Evolutionary conservation across 331 rosid genomes (phyloP).

Genomic region (Acacia concinna): DNA sequence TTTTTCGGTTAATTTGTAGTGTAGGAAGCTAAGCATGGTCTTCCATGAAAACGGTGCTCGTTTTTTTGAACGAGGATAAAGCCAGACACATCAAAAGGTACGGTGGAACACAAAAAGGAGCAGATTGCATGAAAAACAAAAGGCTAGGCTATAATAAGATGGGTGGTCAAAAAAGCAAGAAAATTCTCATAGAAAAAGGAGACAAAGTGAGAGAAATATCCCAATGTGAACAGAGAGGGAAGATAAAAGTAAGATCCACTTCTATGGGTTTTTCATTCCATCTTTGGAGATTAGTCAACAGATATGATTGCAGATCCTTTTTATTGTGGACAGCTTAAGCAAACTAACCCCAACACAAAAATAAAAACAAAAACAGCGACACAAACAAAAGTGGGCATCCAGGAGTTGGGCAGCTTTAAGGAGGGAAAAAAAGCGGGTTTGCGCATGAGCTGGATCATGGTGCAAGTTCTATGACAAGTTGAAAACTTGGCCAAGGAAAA

Average conservation of each 20-base stretch:
- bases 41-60: constrained; percentile 26
- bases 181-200: constrained; percentile 44
- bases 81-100: constrained; percentile 41
- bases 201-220: constrained; percentile 53
- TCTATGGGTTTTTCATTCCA: constrained; percentile 38
- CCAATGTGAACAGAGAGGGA: constrained; percentile 25
- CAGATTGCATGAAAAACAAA: constrained; percentile 47
- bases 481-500: constrained; percentile 30
- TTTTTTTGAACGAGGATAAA: constrained; percentile 33
- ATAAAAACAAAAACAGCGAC: too few species aligned
- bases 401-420: constrained; percentile 37
- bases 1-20: not conserved
- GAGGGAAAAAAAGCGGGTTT: constrained; percentile 25
- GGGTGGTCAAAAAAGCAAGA: constrained; percentile 69
- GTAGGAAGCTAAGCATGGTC: not conserved
- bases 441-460: constrained; percentile 57
- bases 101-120: constrained; percentile 49
- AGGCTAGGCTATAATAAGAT: constrained; percentile 43
- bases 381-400: not conserved
- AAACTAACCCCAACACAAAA: constrained; percentile 30
- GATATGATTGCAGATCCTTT: constrained; percentile 57
- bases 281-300: constrained; percentile 64
- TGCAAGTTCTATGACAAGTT: constrained; percentile 28
- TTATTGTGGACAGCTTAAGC: constrained; percentile 53
- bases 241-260: constrained; percentile 43